These are phyloP conservation scores for Truncatella angustata DNA, from an alignment of 2,329 filamentous ascomycete species.

Conservation along the genomic window DNA sequence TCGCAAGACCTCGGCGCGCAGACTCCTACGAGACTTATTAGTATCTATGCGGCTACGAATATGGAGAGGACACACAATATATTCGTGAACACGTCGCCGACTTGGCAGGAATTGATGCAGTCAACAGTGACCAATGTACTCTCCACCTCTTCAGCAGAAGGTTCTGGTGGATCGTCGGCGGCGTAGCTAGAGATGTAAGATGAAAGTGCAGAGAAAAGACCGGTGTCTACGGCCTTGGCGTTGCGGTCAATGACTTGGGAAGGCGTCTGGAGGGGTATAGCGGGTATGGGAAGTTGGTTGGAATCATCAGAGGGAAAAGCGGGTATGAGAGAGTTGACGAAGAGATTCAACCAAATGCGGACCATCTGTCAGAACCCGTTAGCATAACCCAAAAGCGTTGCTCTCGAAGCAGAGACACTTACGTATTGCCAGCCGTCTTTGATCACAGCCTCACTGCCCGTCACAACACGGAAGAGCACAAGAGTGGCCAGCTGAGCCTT, in stretches of 20 bases:
- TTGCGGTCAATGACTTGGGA: constrained; percentile 91
- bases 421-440: constrained; percentile 76
- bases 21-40: constrained; percentile 43
- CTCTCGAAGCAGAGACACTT: constrained; percentile 34
- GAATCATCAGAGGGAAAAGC: constrained; percentile 68
- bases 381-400: constrained; percentile 22
- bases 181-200: constrained; percentile 99
- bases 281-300: constrained; percentile 66
- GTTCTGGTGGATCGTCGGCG: constrained; percentile 94
- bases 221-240: constrained; percentile 72
- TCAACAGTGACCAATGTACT: constrained; percentile 93
- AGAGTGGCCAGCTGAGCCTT: constrained; percentile 91
- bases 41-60: background rate
- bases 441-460: constrained; percentile 77
- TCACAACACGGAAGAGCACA: constrained; percentile 90
- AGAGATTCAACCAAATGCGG: constrained; percentile 91
- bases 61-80: constrained; percentile 59
- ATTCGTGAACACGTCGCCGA: constrained; percentile 79
- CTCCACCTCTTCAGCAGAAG: constrained; percentile 94
- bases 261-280: constrained; percentile 86
- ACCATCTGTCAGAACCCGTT: constrained; percentile 62
- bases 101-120: constrained; percentile 85
- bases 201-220: constrained; percentile 90
- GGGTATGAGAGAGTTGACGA: constrained; percentile 89
- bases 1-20: constrained; percentile 58